Base-by-base conservation (phyloP, 306 rosid species). In the Vigna hirtella region DNA sequence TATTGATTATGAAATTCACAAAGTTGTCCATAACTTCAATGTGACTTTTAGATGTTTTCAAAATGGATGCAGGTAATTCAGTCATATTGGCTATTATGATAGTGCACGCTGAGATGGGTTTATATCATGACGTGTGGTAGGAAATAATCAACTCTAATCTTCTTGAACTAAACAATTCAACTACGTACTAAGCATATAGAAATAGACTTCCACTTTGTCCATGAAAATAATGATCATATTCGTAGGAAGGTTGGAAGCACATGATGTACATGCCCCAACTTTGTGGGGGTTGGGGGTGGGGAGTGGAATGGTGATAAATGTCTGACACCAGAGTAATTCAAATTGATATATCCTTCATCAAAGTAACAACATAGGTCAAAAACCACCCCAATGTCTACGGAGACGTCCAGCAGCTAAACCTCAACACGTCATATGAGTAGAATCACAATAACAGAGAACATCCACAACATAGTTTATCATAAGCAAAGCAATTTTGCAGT, bases 111-210 rank as follows among this genome's bases (percentile, higher is more conserved):
- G 47, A 53, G 4, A 70, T 48, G 51, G 70, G 85, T 18, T 69
- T 55, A 47, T 55, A 78, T 67, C 45, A 67, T 7, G 49, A 47
- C 24, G 16, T 50, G 52, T 49, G 28, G 16, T 38, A 63, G 24
- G 45, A 48, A 66, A 51, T 57, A 45, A 78, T 57, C 45, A 73
- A 58, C 18, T 32, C 74, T 30, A 56, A 50, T 58, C 24, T 74
- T 68, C 80, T 73, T 38, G 15, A 26, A 50, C 15, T 13, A 28
- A 66, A 72, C 4, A 58, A 48, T 10, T 72, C 8, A 43, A 77
- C n/a, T 66, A 22, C 40, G 45, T 32, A 47, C 22, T 34, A 34
- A 34, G 38, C 38, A 34, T 34, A 34, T 34, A 34, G 38, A 34
- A 34, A 34, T 34, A 34, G 38, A 34, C 7, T 34, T 34, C 38